These are phyloP conservation scores for Monascus purpureus DNA, from an alignment of 495 filamentous ascomycete genomes.

Conservation along the genomic window DNA sequence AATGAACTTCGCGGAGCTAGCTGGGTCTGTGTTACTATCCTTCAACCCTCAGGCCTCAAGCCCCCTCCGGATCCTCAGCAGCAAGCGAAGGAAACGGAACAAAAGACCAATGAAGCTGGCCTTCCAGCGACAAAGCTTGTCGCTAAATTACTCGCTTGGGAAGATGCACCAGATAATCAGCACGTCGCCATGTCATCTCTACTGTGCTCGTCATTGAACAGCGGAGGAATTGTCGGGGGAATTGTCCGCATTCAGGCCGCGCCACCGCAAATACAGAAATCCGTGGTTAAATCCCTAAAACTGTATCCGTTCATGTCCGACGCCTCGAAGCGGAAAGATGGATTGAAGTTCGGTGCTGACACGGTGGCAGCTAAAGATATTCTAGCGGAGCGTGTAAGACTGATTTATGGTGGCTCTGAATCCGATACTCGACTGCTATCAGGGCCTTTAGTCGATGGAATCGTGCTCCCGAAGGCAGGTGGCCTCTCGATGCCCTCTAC, in stretches of 20 bases:
- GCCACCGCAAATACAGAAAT: slow-evolving; percentile 41
- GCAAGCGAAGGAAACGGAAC: slow-evolving; percentile 46
- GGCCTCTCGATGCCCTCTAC: slow-evolving; percentile 21
- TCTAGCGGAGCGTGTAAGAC: slow-evolving; percentile 39
- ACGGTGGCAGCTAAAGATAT: slow-evolving; percentile 63
- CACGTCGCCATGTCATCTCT: slow-evolving; percentile 64
- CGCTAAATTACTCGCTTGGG: slow-evolving; percentile 63
- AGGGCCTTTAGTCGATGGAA: slow-evolving; percentile 80
- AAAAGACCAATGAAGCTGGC: slow-evolving; percentile 39
- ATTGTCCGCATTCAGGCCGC: slow-evolving; percentile 73
- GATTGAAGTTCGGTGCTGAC: slow-evolving; percentile 80
- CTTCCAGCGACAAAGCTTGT: slow-evolving; percentile 56
- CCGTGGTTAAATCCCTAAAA: slow-evolving; percentile 43
- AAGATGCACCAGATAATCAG: slow-evolving; percentile 68
- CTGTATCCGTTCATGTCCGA: slow-evolving; percentile 61
- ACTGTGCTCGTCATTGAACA: slow-evolving; percentile 57
- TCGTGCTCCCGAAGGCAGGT: slow-evolving; percentile 46
- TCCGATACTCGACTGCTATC: slow-evolving; percentile 47
- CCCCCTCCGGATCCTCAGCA: slow-evolving; percentile 61
- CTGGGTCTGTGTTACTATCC: slow-evolving; percentile 61
- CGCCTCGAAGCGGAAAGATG: slow-evolving; percentile 37
- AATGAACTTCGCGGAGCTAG: slow-evolving; percentile 57
- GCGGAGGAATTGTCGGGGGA: slow-evolving; percentile 66
- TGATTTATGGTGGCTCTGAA: slow-evolving; percentile 25
- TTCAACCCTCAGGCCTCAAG: slow-evolving; percentile 68